phyloP scores from a whole-genome alignment of 768 basidiomycete species.

The Chalciporus chontae region DNA sequence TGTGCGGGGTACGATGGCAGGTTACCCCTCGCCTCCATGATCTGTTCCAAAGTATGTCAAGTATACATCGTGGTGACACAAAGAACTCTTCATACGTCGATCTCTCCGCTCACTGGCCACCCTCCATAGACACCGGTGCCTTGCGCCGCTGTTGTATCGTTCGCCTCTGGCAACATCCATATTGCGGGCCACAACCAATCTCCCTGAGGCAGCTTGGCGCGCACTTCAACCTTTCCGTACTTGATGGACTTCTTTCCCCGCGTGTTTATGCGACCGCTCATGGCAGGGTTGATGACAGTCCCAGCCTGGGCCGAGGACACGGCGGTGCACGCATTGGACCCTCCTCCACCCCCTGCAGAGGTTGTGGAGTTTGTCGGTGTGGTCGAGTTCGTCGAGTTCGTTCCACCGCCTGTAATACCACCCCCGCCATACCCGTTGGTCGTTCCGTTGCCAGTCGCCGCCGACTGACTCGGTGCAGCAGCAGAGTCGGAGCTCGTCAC shows the following conservation, averaged over 20 bases:
- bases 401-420: slow-evolving; percentile 7
- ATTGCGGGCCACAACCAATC: slow-evolving; percentile 37
- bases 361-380: slow-evolving; percentile 19
- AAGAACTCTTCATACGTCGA: slow-evolving; percentile 44
- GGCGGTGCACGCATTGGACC: slow-evolving; percentile 39
- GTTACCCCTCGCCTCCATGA: slow-evolving; percentile 54
- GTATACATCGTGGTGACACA: background rate
- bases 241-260: slow-evolving; percentile 44
- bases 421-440: background rate
- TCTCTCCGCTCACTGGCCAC: slow-evolving; percentile 57
- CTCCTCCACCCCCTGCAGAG: slow-evolving; percentile 8
- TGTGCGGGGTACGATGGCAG: slow-evolving; percentile 38
- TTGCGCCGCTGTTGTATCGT: slow-evolving; percentile 16
- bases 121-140: slow-evolving; percentile 25
- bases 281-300: slow-evolving; percentile 49
- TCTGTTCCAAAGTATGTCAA: slow-evolving; percentile 27
- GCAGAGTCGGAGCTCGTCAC: background rate
- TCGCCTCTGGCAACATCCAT: slow-evolving; percentile 30
- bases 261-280: slow-evolving; percentile 53
- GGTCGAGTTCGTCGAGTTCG: slow-evolving; percentile 24
- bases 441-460: background rate
- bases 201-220: slow-evolving; percentile 59
- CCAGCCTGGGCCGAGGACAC: slow-evolving; percentile 33
- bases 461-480: too few relatives aligned
- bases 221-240: slow-evolving; percentile 57